A percentile compares a stretch with the other conserved stretches of the same genome.
Conservation (phyloP, 2,329 filamentous ascomycete genomes). For the Dryadomyces quercus-mongolicae region DNA sequence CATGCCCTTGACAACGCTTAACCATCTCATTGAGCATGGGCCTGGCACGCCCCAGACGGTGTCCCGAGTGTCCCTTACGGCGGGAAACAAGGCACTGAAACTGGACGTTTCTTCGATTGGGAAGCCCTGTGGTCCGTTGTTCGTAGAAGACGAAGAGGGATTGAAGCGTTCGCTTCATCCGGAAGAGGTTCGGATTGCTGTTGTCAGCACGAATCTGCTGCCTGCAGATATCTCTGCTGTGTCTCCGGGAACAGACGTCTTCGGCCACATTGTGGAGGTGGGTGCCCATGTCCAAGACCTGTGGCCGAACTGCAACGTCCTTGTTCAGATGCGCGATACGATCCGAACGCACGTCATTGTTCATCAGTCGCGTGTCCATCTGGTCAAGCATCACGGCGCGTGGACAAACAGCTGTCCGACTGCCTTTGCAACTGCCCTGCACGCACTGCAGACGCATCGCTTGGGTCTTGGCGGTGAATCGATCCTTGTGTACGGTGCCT, state of each 20-base stretch:
- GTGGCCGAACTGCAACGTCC: conserved; percentile 27
- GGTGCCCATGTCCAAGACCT: conserved; percentile 22
- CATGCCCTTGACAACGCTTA: conserved; percentile 25
- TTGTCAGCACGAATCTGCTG: conserved; percentile 23
- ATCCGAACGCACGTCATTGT: conserved; percentile 22
- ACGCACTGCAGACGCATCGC: conserved; percentile 24
- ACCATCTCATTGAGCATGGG: conserved; percentile 28
- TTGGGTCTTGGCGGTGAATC: conserved; percentile 16
- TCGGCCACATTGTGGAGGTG: conserved; percentile 22
- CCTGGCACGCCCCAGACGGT: not conserved
- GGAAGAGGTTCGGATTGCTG: conserved; percentile 27
- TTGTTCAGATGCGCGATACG: conserved; percentile 24
- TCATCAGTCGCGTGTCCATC: conserved; percentile 22
- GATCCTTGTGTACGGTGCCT: conserved; percentile 30
- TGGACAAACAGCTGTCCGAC: conserved; percentile 21
- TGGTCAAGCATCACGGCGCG: conserved; percentile 12
- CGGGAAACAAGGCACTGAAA: conserved; percentile 4
- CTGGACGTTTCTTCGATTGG: conserved; percentile 10
- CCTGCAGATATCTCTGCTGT: conserved; percentile 24
- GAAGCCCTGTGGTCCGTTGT: conserved; percentile 9
- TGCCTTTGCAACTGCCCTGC: conserved; percentile 27
- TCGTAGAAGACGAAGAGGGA: conserved; percentile 8
- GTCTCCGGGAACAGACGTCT: conserved; percentile 23
- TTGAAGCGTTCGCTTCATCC: conserved; percentile 12
- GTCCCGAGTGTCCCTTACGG: not conserved